These are phyloP conservation scores for Psilocybe subaeruginosa DNA, from an alignment of 768 basidiomycete species.

Conservation along the genomic window DNA sequence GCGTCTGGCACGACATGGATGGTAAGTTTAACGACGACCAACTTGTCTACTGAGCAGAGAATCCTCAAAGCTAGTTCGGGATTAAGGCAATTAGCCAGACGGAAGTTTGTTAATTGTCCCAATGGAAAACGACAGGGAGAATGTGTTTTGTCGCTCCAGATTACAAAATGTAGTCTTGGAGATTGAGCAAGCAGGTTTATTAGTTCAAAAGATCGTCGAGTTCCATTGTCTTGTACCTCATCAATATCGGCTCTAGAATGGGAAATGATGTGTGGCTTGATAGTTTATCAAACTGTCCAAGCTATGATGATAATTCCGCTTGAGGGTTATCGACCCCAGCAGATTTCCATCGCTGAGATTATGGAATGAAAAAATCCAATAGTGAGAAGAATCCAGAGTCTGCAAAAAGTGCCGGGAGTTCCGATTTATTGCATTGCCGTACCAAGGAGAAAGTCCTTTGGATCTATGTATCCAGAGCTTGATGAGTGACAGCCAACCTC, in stretches of 20 bases:
- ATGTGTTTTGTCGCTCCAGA: conserved; percentile 17
- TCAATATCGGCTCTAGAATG: conserved; percentile 27
- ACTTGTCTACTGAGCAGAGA: background rate
- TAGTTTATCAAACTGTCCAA: conserved; percentile 17
- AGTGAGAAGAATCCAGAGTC: conserved; percentile 19
- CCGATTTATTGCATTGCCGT: background rate
- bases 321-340: conserved; percentile 26
- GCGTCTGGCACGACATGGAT: background rate
- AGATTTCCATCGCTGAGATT: conserved; percentile 27
- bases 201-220: conserved; percentile 18
- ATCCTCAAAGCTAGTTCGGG: conserved; percentile 18
- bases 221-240: conserved; percentile 25
- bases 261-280: conserved; percentile 19
- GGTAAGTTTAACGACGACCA: background rate
- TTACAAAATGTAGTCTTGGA: conserved; percentile 25
- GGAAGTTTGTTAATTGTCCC: conserved; percentile 27
- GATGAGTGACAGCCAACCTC: conserved; percentile 6
- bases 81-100: conserved; percentile 21
- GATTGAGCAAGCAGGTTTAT: conserved; percentile 24
- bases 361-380: conserved; percentile 27
- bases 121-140: conserved; percentile 25
- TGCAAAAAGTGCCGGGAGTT: background rate
- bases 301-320: conserved; percentile 11
- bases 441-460: conserved; percentile 10
- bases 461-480: conserved; percentile 29